Base-by-base conservation (phyloP, 139 green algal species). In the Chlorella sp. region DNA sequence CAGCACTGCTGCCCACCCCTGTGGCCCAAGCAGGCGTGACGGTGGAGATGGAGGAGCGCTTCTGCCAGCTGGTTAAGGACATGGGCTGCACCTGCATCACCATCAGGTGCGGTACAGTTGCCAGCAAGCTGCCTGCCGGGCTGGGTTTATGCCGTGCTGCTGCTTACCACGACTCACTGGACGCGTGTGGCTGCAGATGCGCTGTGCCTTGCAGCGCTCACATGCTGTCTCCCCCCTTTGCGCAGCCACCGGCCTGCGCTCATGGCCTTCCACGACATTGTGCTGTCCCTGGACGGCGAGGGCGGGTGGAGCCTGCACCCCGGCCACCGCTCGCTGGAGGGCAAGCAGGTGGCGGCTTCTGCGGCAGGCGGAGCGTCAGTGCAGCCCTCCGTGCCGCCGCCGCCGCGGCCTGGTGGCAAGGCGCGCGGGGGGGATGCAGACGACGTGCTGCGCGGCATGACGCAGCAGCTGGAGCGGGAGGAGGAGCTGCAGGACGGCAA, bases 231-330 rank as follows among this genome's bases (percentile, higher is more conserved):
- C n/a, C 44, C 44, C 7, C 9, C 44, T 51, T 51, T 6, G 44
- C 44, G 44, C 44, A 57, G 86, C 34, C 94, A 97, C 87, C 86
- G 94, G 32, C 94, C 94, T 21, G 93, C 93, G 30, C 92, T 97
- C 23, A 88, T 96, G 80, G 93, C 93, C 44, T 97, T 96, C 87
- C 94, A 97, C 78, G 92, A 96, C 86, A 74, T 93, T 17, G 93
- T 96, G 60, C 88, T 97, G 26, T 85, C 88, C 18, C 90, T 97
- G 38, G 93, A 97, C 68, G 94, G 94, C 5, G 92, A 95, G 84
- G 94, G 94, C 72, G 94, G 94, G 34, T 97, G 93, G 93, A 86
- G 65, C 60, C 55, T 97, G 51, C 90, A 94, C 80, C 60, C 69
- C 13, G 91, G 90, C 23, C 87, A 89, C 34, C 86, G 88, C 57